Evolutionary conservation across 345 rosid species (phyloP).

Genomic region (Aquilaria malaccensis): DNA sequence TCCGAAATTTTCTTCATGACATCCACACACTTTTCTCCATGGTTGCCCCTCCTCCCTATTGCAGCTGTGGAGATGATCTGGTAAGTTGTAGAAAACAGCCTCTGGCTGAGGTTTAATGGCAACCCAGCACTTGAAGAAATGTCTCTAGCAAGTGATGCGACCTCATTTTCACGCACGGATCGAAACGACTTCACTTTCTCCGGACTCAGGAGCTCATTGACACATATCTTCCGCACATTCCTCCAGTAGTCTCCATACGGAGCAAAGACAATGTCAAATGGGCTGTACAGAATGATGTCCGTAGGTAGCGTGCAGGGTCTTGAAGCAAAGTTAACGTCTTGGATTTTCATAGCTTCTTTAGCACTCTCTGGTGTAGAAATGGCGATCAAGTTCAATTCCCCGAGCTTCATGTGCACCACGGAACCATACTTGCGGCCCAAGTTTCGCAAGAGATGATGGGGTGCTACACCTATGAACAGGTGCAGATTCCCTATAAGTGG

Average conservation of each 20-base stretch:
- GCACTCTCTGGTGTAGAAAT: constrained; percentile 28
- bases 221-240: constrained; percentile 16
- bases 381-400: constrained; percentile 19
- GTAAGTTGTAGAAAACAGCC: constrained; percentile 4
- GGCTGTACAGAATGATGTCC: not conserved
- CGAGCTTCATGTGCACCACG: constrained; percentile 27
- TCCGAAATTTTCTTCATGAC: not conserved
- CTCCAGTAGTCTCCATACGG: constrained; percentile 26
- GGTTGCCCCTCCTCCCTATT: constrained; percentile 15
- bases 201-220: constrained; percentile 14
- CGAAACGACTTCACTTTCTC: constrained; percentile 13
- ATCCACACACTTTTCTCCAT: constrained; percentile 8
- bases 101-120: constrained; percentile 8
- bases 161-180: constrained; percentile 15
- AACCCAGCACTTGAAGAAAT: not conserved
- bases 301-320: constrained; percentile 21
- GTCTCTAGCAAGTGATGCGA: not conserved
- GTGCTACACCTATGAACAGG: constrained; percentile 19
- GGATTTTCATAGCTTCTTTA: constrained; percentile 18
- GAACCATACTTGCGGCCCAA: constrained; percentile 26
- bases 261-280: constrained; percentile 2
- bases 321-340: constrained; percentile 23
- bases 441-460: constrained; percentile 23
- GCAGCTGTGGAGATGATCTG: constrained; percentile 14
- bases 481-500: constrained; percentile 30